phyloP scores from a whole-genome alignment of 2,329 filamentous ascomycete species.

The Neurospora sp. region DNA sequence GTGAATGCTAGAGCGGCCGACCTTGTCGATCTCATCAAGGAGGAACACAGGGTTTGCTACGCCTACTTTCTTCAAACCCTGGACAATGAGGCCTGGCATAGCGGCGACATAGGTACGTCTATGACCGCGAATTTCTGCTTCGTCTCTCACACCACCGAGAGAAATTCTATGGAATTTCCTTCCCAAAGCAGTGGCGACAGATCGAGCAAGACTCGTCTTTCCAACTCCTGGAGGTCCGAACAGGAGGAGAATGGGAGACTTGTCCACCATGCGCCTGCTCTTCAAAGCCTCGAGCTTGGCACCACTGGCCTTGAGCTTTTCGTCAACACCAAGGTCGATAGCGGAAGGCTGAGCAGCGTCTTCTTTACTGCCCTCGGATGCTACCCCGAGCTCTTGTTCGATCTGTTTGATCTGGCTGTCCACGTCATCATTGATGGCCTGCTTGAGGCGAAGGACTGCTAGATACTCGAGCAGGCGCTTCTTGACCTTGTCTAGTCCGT shows the following conservation, averaged over 20 bases:
- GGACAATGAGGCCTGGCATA: conserved; percentile 95
- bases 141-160: conserved; percentile 87
- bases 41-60: conserved; percentile 93
- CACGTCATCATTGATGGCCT: conserved; percentile 75
- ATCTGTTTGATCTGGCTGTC: conserved; percentile 66
- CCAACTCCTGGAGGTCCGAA: conserved; percentile 90
- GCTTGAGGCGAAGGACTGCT: conserved; percentile 91
- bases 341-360: conserved; percentile 4
- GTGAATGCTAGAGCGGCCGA: conserved; percentile 83
- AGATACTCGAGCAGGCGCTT: conserved; percentile 92
- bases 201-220: conserved; percentile 91
- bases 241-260: conserved; percentile 88
- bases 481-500: conserved; percentile 94
- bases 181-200: conserved; percentile 81
- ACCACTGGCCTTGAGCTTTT: conserved; percentile 33
- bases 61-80: conserved; percentile 88
- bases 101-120: conserved; percentile 93
- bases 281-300: conserved; percentile 67
- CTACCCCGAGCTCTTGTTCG: conserved; percentile 42
- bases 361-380: conserved; percentile 32
- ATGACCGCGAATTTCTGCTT: conserved; percentile 94
- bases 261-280: conserved; percentile 80
- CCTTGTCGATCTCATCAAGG: conserved; percentile 96
- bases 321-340: conserved; percentile 14
- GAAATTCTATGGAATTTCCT: conserved; percentile 97